Evolutionary conservation across 2,329 filamentous ascomycete species (phyloP).

Genomic region (Exophiala lecanii-corni): DNA sequence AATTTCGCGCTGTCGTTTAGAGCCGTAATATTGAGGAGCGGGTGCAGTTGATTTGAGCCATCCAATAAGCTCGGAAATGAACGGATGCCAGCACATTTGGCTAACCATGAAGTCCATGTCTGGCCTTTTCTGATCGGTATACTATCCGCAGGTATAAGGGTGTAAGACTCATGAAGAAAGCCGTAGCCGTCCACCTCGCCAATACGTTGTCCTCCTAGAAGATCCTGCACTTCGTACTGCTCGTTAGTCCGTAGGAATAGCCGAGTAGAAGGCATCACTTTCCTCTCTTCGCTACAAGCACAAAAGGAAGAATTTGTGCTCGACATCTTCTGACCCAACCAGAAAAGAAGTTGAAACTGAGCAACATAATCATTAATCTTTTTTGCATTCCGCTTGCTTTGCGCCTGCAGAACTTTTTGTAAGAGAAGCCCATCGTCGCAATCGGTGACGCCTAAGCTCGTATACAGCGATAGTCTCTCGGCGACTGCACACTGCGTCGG

Average conservation of each 20-base stretch:
- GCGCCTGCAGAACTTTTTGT: not conserved
- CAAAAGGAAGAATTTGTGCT: not conserved
- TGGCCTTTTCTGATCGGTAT: not conserved
- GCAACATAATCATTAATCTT: not conserved
- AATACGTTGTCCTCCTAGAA: not conserved
- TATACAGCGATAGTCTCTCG: slow-evolving; percentile 10
- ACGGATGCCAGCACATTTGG: not conserved
- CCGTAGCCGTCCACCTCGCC: not conserved
- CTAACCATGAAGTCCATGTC: not conserved
- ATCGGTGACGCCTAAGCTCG: slow-evolving; percentile 5
- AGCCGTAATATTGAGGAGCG: not conserved
- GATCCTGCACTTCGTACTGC: not conserved
- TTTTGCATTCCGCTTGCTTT: not conserved
- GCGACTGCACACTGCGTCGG: slow-evolving; percentile 6
- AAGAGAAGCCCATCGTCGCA: not conserved
- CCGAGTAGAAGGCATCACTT: not conserved
- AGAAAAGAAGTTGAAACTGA: slow-evolving; percentile 1
- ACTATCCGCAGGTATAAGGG: not conserved
- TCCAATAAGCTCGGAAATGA: not conserved
- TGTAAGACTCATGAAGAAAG: not conserved
- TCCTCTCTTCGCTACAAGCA: not conserved
- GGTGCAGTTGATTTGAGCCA: not conserved
- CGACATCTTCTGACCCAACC: not conserved
- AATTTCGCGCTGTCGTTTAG: not conserved
- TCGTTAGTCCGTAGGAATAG: not conserved